phyloP scores from a whole-genome alignment of 176 grass and related monocot genomes.

The Lolium multiflorum region DNA sequence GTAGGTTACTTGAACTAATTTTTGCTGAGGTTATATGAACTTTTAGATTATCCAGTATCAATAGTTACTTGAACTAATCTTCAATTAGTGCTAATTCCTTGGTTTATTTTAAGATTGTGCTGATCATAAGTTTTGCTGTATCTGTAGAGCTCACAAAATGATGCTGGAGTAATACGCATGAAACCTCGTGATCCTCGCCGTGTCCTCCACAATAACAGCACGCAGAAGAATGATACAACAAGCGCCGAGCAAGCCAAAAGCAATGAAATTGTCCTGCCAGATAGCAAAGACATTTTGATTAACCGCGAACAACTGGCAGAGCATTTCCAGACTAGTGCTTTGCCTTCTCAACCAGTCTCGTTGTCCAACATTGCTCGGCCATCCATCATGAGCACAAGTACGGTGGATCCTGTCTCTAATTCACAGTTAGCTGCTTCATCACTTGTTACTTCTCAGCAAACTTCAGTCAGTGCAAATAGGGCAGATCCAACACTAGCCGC shows the following conservation, averaged over 20 bases:
- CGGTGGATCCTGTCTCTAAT: conserved; percentile 53
- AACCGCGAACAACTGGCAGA: conserved; percentile 45
- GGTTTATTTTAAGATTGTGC: conserved; percentile 33
- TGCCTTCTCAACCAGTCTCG: conserved; percentile 38
- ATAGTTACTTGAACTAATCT: neutral
- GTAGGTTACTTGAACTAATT: neutral
- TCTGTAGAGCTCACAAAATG: conserved; percentile 57
- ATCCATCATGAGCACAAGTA: conserved; percentile 30
- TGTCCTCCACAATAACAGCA: conserved; percentile 61
- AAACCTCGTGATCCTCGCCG: conserved; percentile 94
- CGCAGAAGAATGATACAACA: conserved; percentile 48
- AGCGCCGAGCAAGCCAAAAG: conserved; percentile 58
- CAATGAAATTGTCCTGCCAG: conserved; percentile 51
- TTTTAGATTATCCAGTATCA: neutral
- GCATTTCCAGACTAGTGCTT: conserved; percentile 33
- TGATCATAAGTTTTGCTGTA: conserved; percentile 24
- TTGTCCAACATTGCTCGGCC: conserved; percentile 26
- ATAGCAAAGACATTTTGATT: conserved; percentile 45
- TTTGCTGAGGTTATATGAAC: conserved; percentile 15
- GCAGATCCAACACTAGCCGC: conserved; percentile 36
- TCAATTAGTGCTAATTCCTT: conserved; percentile 1
- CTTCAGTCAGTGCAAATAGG: conserved; percentile 38
- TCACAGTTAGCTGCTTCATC: conserved; percentile 63
- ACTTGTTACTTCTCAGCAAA: conserved; percentile 39
- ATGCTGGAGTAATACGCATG: conserved; percentile 71